A percentile compares a stretch with the other conserved stretches of the same genome.
Evolutionary conservation across 495 filamentous ascomycete genomes (phyloP).

Genomic region (Massariosphaeria phaeospora): DNA sequence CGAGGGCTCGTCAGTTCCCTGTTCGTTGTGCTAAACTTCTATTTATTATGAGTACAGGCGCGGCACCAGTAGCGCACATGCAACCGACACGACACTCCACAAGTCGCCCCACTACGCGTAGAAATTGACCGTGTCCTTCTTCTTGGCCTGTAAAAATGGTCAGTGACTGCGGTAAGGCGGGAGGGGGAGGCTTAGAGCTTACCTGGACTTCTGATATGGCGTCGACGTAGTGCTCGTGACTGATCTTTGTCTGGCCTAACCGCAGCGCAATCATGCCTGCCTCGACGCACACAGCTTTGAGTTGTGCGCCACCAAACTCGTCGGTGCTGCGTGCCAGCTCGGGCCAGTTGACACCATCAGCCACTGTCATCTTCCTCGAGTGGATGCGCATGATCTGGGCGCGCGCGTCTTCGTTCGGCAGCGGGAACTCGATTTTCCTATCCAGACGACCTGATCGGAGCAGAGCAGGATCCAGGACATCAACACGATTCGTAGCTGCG

Average conservation of each 20-base stretch:
- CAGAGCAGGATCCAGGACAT: conserved; percentile 92
- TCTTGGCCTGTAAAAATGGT: conserved; percentile 59
- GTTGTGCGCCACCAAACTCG: conserved; percentile 94
- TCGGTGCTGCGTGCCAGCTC: conserved; percentile 97
- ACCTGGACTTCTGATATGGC: conserved; percentile 92
- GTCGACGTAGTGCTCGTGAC: conserved; percentile 98
- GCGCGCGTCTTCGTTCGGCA: conserved; percentile 97
- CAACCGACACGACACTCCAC: conserved; percentile 1
- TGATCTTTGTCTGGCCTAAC: conserved; percentile 86
- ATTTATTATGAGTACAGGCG: conserved; percentile 27
- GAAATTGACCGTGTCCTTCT: conserved; percentile 72
- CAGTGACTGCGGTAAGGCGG: conserved; percentile 1
- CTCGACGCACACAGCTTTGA: conserved; percentile 98
- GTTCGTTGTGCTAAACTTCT: conserved; percentile 11
- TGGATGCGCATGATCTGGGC: conserved; percentile 97
- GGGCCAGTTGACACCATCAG: conserved; percentile 89
- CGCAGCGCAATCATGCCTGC: conserved; percentile 98
- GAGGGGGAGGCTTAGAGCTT: neutral
- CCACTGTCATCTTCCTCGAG: conserved; percentile 96
- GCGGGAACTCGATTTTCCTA: conserved; percentile 98
- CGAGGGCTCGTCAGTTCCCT: neutral
- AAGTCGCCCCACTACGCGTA: conserved; percentile 26
- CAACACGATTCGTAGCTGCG: conserved; percentile 95
- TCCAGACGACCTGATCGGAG: conserved; percentile 92
- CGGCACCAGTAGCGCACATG: conserved; percentile 5